Evolutionary conservation across 2,329 filamentous ascomycete species (phyloP), one percentile per base, ranked within the genome.

Genomic region (Phyllosticta citribraziliensis): DNA sequence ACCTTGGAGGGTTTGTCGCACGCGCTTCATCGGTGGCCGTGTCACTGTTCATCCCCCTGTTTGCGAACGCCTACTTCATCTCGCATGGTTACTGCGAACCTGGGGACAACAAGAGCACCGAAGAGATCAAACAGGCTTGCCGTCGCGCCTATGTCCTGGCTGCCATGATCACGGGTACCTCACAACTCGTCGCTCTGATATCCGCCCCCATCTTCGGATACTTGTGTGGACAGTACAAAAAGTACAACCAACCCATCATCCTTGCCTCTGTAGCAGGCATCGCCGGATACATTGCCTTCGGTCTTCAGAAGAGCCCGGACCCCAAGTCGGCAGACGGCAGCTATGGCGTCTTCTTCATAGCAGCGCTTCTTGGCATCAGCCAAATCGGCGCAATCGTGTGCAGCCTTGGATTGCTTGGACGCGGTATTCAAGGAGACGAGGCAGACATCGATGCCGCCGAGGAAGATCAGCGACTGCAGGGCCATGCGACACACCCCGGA

Each of bases 321-420:
- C 85, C 85, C 60, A 83, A 81, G 30, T 86, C 85, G 3, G 79
- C 87, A 25, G 84, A 88, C 35, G 89, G 89, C 19, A 84, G 80
- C 35, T 81, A 84, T 0, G 78, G 76, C 11, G 85, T 96, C 17
- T 91, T 95, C 70, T 65, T 92, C 12, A 82, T 93, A 17, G 90
- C 91, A 52, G 84, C 87, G 0, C 76, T 96, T 19, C 84, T 97
- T 50, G 94, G 94, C 14, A 84, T 96, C 69, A 95, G 90, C 68
- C 94, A 99, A 74, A 97, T 99, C 64, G 94, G 93, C 2, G 88
- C 91, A 11, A 97, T 99, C 63, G 94, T 99, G 0, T 97, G 92
- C 76, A 96, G 90, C 65, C 82, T 99, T n/a, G 91, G 89, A 0
- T 84, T 94, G 0, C 81, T 99, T 2, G 91, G 91, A 47, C 85